Percentiles rank a stretch among this genome's conserved stretches.
Conservation (phyloP, 2,329 filamentous ascomycete species). For the Xenoacremonium recifei region DNA sequence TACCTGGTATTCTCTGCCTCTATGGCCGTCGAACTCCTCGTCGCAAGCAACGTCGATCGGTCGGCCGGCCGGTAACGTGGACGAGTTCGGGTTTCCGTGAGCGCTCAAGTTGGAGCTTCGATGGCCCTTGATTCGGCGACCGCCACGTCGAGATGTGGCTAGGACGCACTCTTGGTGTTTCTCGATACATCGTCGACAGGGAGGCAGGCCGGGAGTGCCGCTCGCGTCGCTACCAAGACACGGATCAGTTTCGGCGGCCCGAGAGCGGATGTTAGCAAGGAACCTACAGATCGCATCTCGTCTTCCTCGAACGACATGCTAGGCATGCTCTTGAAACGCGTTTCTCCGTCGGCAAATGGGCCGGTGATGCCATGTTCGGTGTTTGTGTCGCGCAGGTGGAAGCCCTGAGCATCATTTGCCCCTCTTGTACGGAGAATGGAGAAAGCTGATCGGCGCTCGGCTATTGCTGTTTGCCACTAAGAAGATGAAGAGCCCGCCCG, state of each 20-base stretch:
- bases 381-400: too few species aligned
- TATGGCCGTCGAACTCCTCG: conserved; percentile 6
- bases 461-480: too few species aligned
- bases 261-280: neutral
- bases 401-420: too few species aligned
- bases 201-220: conserved; percentile 34
- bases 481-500: too few species aligned
- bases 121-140: conserved; percentile 31
- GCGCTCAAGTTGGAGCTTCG: neutral
- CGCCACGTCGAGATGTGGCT: conserved; percentile 39
- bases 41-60: too few species aligned
- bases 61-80: too few species aligned
- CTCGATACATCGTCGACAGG: conserved; percentile 38
- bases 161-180: conserved; percentile 38
- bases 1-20: neutral
- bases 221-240: conserved; percentile 26
- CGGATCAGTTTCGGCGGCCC: neutral
- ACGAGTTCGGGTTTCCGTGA: neutral
- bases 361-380: neutral
- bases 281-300: neutral
- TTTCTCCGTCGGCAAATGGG: neutral
- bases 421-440: too few species aligned
- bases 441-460: too few species aligned
- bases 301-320: neutral
- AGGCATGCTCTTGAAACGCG: neutral